Evolutionary conservation across 139 green algal genomes (phyloP).

Genomic region (Chlorella sp.): DNA sequence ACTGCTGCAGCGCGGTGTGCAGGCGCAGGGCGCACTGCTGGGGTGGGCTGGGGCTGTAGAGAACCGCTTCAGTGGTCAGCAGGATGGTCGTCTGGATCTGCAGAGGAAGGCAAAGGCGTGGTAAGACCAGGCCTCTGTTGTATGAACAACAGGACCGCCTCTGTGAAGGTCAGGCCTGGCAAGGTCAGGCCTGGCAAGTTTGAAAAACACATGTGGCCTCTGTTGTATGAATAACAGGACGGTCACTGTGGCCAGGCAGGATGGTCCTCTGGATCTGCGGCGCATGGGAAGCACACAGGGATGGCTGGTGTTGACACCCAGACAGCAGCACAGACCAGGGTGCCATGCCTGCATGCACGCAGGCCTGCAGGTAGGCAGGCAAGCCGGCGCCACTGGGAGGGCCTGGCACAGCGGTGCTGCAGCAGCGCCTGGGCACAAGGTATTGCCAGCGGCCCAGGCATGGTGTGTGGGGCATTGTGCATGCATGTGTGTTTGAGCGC

Average conservation of each 20-base stretch:
- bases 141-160: no score
- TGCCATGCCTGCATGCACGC: background rate
- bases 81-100: background rate
- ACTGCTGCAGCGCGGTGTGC: constrained; percentile 1
- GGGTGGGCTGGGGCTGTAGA: background rate
- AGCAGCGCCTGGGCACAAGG: background rate
- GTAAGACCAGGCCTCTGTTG: no score
- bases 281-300: no score
- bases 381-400: background rate
- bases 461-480: background rate
- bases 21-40: background rate
- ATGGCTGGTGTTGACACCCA: no score
- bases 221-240: no score
- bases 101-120: background rate
- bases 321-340: background rate
- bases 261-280: background rate
- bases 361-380: background rate
- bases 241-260: background rate
- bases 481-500: background rate
- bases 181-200: no score
- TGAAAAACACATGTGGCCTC: no score
- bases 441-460: background rate
- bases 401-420: background rate
- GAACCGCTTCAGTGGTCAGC: background rate
- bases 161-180: no score